phyloP scores from a whole-genome alignment of 306 rosid genomes.

The Calophaca sinica region DNA sequence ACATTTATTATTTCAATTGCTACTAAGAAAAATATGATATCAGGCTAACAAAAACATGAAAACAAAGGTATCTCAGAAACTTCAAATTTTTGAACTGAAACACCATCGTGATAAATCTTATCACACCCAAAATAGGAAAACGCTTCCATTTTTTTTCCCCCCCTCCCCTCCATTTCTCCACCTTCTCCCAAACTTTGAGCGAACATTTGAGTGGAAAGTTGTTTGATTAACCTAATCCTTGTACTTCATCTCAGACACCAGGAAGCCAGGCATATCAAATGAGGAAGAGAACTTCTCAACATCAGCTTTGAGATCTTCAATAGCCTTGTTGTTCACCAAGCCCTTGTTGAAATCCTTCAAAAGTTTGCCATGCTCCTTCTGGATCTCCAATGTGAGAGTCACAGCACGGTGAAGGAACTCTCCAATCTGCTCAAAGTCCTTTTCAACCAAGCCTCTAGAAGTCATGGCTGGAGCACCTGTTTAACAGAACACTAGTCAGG shows the following conservation, averaged over 20 bases:
- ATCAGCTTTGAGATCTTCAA: conserved; percentile 77
- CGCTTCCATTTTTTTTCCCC: conserved; percentile 33
- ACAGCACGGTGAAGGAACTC: conserved; percentile 96
- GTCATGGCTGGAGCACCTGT: conserved; percentile 98
- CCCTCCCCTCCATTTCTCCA: not conserved
- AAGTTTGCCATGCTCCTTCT: conserved; percentile 88
- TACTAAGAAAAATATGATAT: conserved; percentile 35
- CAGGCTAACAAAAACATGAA: conserved; percentile 38
- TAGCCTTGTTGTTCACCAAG: conserved; percentile 80
- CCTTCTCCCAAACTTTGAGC: not conserved
- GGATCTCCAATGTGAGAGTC: conserved; percentile 75
- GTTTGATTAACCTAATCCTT: conserved; percentile 62
- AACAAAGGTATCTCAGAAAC: not conserved
- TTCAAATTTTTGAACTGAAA: conserved; percentile 31
- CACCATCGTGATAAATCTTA: conserved; percentile 2
- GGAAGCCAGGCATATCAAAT: conserved; percentile 92
- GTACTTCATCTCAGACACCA: conserved; percentile 83
- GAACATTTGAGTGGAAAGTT: conserved; percentile 15
- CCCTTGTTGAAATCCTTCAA: conserved; percentile 99
- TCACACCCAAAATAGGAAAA: conserved; percentile 18
- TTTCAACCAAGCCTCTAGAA: conserved; percentile 90
- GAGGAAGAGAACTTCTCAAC: conserved; percentile 85
- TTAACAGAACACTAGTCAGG: conserved; percentile 28
- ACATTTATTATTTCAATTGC: conserved; percentile 27
- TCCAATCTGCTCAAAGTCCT: conserved; percentile 93